phyloP scores from a whole-genome alignment of 495 filamentous ascomycete species.

The Lindgomyces ingoldianus region DNA sequence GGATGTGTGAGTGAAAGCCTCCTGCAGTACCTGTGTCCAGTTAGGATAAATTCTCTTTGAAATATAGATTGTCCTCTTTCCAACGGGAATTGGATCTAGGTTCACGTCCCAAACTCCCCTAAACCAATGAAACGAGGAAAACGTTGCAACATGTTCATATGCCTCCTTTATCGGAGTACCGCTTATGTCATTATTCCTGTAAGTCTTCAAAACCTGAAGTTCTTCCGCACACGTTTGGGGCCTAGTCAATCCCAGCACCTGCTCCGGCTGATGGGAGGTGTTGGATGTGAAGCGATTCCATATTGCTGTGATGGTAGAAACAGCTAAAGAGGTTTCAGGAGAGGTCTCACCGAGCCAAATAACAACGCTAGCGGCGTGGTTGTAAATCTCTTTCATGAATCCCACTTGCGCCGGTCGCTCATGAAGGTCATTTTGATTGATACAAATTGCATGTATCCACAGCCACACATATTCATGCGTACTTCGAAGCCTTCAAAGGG shows the following conservation, averaged over 20 bases:
- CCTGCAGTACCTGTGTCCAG: background rate
- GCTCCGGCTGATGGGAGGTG: background rate
- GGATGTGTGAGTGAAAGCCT: background rate
- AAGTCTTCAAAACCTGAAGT: background rate
- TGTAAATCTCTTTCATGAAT: constrained; percentile 18
- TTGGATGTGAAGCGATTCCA: background rate
- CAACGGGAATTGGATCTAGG: too few species aligned
- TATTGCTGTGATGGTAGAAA: background rate
- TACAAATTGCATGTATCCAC: constrained; percentile 26
- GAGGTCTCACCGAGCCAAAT: constrained; percentile 15
- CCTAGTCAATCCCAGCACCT: background rate
- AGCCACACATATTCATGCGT: background rate
- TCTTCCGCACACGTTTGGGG: background rate
- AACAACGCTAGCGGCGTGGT: background rate
- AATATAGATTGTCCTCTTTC: too few species aligned
- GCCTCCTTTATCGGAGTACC: background rate
- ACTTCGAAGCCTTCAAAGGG: background rate
- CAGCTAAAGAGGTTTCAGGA: background rate
- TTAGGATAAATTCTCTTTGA: background rate
- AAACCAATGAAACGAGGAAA: background rate
- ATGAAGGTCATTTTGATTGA: constrained; percentile 13
- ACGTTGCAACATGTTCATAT: background rate
- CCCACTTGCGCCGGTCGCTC: constrained; percentile 6
- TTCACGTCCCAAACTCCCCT: background rate
- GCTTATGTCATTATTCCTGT: background rate